phyloP scores from a whole-genome alignment of 495 filamentous ascomycete species.

The Hyaloscypha finlandica region DNA sequence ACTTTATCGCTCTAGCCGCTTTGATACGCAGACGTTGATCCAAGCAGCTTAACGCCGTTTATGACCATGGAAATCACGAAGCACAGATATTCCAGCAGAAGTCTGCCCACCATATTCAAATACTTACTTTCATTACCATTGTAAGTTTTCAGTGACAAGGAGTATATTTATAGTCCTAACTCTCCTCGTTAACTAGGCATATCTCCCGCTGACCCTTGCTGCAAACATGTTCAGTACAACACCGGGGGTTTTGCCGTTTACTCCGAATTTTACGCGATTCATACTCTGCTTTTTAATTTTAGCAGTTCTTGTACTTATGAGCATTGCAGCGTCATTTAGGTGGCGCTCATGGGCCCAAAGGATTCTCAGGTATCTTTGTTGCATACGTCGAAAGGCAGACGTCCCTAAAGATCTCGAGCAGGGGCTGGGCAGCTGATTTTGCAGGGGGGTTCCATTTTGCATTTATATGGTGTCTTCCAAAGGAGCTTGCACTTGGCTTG shows the following conservation, averaged over 20 bases:
- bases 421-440: neutral
- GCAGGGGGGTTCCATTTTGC: too few relatives aligned
- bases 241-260: slow-evolving; percentile 4
- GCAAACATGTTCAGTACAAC: slow-evolving; percentile 2
- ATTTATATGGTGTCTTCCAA: too few relatives aligned
- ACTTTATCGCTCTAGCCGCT: too few relatives aligned
- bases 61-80: slow-evolving; percentile 3
- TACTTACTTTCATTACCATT: slow-evolving; percentile 13
- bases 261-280: slow-evolving; percentile 2
- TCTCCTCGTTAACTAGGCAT: neutral
- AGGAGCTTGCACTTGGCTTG: too few relatives aligned
- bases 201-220: slow-evolving; percentile 7
- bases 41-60: neutral
- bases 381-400: neutral
- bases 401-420: neutral
- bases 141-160: neutral
- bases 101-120: slow-evolving; percentile 7
- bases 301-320: neutral
- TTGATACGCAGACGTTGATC: neutral
- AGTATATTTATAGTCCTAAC: neutral
- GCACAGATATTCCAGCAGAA: slow-evolving; percentile 7
- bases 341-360: neutral
- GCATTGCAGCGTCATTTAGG: neutral
- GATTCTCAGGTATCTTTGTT: neutral
- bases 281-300: neutral